phyloP scores from a whole-genome alignment of 495 filamentous ascomycete genomes.

The Lophiotrema nucula region DNA sequence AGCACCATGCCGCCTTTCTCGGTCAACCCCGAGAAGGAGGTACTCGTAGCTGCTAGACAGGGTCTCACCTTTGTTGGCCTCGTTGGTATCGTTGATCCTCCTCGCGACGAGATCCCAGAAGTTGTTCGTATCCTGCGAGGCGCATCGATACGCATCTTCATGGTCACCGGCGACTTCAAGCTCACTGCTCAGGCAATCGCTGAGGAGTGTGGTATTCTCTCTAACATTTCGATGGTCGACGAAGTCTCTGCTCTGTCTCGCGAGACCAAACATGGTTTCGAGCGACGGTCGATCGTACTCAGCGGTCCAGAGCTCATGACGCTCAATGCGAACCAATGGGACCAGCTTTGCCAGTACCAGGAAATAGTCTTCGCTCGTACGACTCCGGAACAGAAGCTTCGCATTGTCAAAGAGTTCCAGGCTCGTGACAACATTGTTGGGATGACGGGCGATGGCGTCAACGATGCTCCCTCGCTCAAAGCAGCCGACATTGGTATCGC shows the following conservation, averaged over 20 bases:
- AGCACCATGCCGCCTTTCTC: constrained; percentile 11
- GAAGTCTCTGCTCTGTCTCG: constrained; percentile 42
- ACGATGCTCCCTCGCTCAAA: constrained; percentile 58
- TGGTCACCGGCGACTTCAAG: constrained; percentile 73
- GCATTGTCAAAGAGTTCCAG: constrained; percentile 69
- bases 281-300: constrained; percentile 46
- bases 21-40: constrained; percentile 46
- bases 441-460: constrained; percentile 61
- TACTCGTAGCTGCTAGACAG: constrained; percentile 47
- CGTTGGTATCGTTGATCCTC: constrained; percentile 66
- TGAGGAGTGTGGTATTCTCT: constrained; percentile 64
- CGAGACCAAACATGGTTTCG: constrained; percentile 8
- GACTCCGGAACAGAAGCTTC: constrained; percentile 73
- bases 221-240: constrained; percentile 42
- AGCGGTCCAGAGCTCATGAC: constrained; percentile 59
- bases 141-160: constrained; percentile 64
- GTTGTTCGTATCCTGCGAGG: constrained; percentile 58
- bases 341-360: constrained; percentile 54
- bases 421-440: constrained; percentile 48
- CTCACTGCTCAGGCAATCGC: constrained; percentile 70
- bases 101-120: constrained; percentile 60
- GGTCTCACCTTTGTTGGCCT: constrained; percentile 62
- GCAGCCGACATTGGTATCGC: constrained; percentile 56
- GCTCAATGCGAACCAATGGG: constrained; percentile 58
- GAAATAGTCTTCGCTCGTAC: constrained; percentile 69